Evolutionary conservation across 1,139 yeast genomes (phyloP).

Genomic region (Blastobotrys arbuscula): DNA sequence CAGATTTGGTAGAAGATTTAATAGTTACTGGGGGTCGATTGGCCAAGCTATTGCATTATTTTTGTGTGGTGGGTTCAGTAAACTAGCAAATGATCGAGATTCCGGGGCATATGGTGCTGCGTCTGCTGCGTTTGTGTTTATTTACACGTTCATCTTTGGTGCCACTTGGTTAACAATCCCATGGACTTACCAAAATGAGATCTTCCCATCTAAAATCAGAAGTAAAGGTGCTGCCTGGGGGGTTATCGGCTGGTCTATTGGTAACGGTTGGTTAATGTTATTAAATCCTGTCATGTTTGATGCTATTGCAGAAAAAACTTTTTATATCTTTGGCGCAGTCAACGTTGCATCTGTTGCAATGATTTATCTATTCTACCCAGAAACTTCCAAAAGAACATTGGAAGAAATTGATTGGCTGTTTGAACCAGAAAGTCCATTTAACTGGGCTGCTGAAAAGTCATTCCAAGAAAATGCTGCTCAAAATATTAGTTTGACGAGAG

Average conservation of each 20-base stretch:
- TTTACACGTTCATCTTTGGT: constrained; percentile 34
- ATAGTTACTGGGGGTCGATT: constrained; percentile 29
- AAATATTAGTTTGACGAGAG: constrained; percentile 12
- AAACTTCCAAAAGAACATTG: constrained; percentile 35
- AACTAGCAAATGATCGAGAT: constrained; percentile 25
- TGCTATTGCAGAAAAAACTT: constrained; percentile 34
- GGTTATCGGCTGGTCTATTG: constrained; percentile 38
- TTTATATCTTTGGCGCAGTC: constrained; percentile 34
- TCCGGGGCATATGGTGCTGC: constrained; percentile 33
- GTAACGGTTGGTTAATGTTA: constrained; percentile 40
- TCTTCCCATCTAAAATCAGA: constrained; percentile 19
- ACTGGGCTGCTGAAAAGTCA: constrained; percentile 22
- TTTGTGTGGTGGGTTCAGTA: constrained; percentile 37
- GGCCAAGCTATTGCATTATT: constrained; percentile 36
- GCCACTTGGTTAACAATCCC: constrained; percentile 33
- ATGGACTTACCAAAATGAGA: constrained; percentile 19
- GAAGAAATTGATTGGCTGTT: constrained; percentile 37
- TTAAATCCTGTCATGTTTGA: constrained; percentile 38
- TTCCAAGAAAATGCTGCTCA: constrained; percentile 8
- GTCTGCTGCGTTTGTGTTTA: constrained; percentile 36
- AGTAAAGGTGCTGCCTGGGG: constrained; percentile 30
- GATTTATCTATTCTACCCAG: constrained; percentile 41
- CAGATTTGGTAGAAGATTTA: constrained; percentile 31
- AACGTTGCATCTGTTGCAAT: constrained; percentile 28
- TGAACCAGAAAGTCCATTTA: constrained; percentile 23